A percentile compares a stretch with the other conserved stretches of the same genome.
Evolutionary conservation across 148 eudicot species (phyloP).

Genomic region (Vaccinium corymbosum): DNA sequence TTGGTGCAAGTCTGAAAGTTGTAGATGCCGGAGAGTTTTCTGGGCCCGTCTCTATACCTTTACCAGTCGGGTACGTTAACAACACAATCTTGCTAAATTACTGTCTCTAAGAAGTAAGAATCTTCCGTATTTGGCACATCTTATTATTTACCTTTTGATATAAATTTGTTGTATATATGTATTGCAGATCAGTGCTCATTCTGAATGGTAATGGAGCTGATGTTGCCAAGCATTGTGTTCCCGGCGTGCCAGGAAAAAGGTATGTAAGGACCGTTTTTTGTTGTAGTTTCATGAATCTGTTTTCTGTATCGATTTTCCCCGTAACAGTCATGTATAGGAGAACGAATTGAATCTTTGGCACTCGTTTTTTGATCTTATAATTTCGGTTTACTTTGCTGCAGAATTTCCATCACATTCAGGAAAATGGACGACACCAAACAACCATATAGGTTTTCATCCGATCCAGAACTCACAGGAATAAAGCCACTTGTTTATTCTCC

Average conservation of each 20-base stretch:
- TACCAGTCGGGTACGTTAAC: slow-evolving; percentile 46
- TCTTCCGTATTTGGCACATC: background rate
- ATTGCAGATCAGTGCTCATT: slow-evolving; percentile 55
- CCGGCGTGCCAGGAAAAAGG: slow-evolving; percentile 59
- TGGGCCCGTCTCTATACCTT: slow-evolving; percentile 55
- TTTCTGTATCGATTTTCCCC: background rate
- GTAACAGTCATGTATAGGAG: background rate
- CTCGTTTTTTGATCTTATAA: background rate
- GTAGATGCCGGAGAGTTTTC: slow-evolving; percentile 45
- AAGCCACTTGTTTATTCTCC: slow-evolving; percentile 34
- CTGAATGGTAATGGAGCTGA: slow-evolving; percentile 63
- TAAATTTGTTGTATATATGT: background rate
- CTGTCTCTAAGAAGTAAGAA: background rate
- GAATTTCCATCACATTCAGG: slow-evolving; percentile 63
- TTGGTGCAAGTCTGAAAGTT: slow-evolving; percentile 47
- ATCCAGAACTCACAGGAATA: slow-evolving; percentile 38
- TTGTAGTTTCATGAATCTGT: background rate
- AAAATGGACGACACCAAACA: slow-evolving; percentile 58
- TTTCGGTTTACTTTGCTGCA: slow-evolving; percentile 15
- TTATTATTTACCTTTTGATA: background rate
- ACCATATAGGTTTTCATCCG: slow-evolving; percentile 38
- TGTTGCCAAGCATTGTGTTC: slow-evolving; percentile 56
- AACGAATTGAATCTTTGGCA: background rate
- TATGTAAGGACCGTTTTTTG: slow-evolving; percentile 1
- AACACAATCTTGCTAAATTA: background rate